A percentile compares a stretch with the other conserved stretches of the same genome.
Conservation (phyloP, 1,139 yeast species). For the Yamadazyma conglobata region DNA sequence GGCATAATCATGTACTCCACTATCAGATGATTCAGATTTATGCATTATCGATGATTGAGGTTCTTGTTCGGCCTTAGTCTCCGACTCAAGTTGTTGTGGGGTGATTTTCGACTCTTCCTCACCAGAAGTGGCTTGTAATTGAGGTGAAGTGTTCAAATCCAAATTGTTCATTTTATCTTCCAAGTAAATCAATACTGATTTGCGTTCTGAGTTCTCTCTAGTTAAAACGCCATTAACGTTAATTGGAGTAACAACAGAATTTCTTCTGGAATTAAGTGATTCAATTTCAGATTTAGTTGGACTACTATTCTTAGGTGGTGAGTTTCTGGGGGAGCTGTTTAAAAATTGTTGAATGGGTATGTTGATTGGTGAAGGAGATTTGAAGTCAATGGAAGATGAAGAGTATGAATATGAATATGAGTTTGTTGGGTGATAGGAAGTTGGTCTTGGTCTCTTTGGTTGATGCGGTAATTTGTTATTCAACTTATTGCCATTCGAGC, state of each 20-base stretch:
- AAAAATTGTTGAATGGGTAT: conserved; percentile 36
- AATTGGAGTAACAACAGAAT: conserved; percentile 44
- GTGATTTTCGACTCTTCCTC: too few relatives aligned
- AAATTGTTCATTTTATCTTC: conserved; percentile 47
- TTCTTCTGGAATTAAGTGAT: conserved; percentile 27
- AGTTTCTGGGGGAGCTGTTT: conserved; percentile 24
- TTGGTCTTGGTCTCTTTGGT: conserved; percentile 68
- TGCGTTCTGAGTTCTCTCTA: conserved; percentile 31
- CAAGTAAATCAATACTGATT: conserved; percentile 43
- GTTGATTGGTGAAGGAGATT: conserved; percentile 29
- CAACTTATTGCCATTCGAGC: too few relatives aligned
- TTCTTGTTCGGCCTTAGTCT: background rate
- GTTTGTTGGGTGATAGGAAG: conserved; percentile 77
- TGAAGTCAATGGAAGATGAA: conserved; percentile 27
- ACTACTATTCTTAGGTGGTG: conserved; percentile 16
- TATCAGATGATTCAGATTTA: too few relatives aligned
- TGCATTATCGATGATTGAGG: conserved; percentile 1
- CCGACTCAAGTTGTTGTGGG: too few relatives aligned
- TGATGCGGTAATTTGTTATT: conserved; percentile 43
- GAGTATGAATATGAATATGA: conserved; percentile 61
- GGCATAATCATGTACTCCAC: too few relatives aligned
- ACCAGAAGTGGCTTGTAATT: background rate
- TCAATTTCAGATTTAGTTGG: conserved; percentile 17
- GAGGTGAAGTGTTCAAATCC: conserved; percentile 26
- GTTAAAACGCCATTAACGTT: conserved; percentile 48